A percentile compares a stretch with the other conserved stretches of the same genome.
phyloP scores from a whole-genome alignment of 2,329 filamentous ascomycete genomes.

The Sarocladium brachiariae region DNA sequence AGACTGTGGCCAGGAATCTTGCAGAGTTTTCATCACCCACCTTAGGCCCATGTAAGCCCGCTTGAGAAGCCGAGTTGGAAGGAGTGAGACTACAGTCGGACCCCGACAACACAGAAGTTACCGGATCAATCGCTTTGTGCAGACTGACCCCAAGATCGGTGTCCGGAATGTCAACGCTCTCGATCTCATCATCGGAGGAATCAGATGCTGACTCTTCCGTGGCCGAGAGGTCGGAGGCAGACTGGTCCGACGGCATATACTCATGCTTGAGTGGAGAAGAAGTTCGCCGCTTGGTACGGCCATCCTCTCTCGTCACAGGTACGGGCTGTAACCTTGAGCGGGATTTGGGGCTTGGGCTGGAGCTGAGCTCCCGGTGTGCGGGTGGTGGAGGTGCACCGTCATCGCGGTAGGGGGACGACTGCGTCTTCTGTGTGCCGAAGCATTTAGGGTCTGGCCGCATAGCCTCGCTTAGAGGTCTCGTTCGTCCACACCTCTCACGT shows the following conservation, averaged over 20 bases:
- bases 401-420: conserved; percentile 32
- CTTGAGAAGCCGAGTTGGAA: conserved; percentile 77
- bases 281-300: conserved; percentile 55
- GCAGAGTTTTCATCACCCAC: conserved; percentile 34
- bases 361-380: conserved; percentile 38
- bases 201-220: conserved; percentile 43
- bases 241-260: conserved; percentile 76
- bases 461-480: conserved; percentile 27
- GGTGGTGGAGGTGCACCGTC: conserved; percentile 52
- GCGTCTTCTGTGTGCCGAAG: conserved; percentile 25
- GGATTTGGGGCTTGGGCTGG: conserved; percentile 29
- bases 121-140: conserved; percentile 21
- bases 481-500: conserved; percentile 14
- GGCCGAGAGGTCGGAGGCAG: conserved; percentile 52
- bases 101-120: conserved; percentile 37
- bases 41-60: conserved; percentile 45
- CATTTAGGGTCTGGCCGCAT: conserved; percentile 31
- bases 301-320: conserved; percentile 19
- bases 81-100: conserved; percentile 61
- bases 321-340: conserved; percentile 13
- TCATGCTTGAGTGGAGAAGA: conserved; percentile 97
- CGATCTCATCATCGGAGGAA: conserved; percentile 48
- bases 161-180: conserved; percentile 53
- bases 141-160: conserved; percentile 54
- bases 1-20: conserved; percentile 48